Percentiles rank a stretch among this genome's conserved stretches.
phyloP scores from a whole-genome alignment of 2,329 filamentous ascomycete species.

The Aspergillus unguis region DNA sequence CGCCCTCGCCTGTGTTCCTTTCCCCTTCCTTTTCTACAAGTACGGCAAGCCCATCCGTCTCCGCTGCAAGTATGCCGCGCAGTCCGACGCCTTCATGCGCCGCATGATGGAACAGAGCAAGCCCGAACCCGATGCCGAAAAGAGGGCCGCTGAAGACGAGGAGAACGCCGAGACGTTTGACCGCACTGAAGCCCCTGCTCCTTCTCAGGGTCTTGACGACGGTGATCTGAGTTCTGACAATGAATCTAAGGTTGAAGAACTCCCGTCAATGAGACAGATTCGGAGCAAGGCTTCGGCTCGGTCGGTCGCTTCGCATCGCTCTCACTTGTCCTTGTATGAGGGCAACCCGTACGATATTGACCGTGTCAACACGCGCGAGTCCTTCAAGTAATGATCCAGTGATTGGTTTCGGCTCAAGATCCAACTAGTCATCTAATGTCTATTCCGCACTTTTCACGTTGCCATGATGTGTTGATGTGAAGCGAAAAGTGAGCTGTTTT shows the following conservation, averaged over 20 bases:
- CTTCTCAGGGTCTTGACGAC: neutral
- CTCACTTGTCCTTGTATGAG: slow-evolving; percentile 35
- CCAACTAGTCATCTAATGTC: too few relatives aligned
- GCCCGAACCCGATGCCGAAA: slow-evolving; percentile 14
- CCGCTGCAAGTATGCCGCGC: slow-evolving; percentile 41
- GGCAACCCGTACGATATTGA: slow-evolving; percentile 46
- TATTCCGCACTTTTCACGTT: neutral
- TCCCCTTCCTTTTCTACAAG: slow-evolving; percentile 46
- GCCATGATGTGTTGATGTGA: slow-evolving; percentile 12
- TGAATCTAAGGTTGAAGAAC: slow-evolving; percentile 21
- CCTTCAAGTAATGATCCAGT: slow-evolving; percentile 18
- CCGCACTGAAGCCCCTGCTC: slow-evolving; percentile 33
- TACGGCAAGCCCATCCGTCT: slow-evolving; percentile 40
- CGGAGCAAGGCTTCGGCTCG: slow-evolving; percentile 30
- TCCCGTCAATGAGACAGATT: slow-evolving; percentile 21
- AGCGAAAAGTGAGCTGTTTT: slow-evolving; percentile 7
- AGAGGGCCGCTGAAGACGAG: slow-evolving; percentile 21
- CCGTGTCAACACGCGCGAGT: slow-evolving; percentile 42
- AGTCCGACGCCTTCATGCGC: slow-evolving; percentile 37
- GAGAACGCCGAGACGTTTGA: slow-evolving; percentile 24
- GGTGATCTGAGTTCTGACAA: slow-evolving; percentile 24
- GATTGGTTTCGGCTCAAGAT: too few relatives aligned
- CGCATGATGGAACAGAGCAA: slow-evolving; percentile 30
- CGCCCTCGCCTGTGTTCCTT: slow-evolving; percentile 43
- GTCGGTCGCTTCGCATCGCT: slow-evolving; percentile 19